Conservation (phyloP, 371 early-diverging fungal species). For the Syncephalastrum contaminatum region DNA sequence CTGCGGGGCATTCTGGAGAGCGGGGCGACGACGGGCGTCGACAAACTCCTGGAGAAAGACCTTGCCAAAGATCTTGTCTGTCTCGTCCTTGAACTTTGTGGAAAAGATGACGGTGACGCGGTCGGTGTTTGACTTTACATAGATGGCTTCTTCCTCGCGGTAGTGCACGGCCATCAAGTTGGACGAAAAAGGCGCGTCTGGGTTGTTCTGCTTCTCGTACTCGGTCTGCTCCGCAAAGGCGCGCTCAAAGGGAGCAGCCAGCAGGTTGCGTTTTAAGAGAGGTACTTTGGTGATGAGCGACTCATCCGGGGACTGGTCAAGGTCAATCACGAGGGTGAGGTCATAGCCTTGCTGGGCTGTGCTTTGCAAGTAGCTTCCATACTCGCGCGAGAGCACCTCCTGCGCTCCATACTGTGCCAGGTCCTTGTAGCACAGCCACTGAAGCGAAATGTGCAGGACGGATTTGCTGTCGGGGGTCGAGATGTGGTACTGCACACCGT, state of each 20-base stretch:
- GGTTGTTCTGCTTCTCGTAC: slow-evolving; percentile 66
- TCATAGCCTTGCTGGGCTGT: slow-evolving; percentile 79
- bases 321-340: slow-evolving; percentile 81
- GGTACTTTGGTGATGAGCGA: slow-evolving; percentile 78
- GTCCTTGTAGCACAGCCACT: slow-evolving; percentile 82
- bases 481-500: slow-evolving; percentile 88
- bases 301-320: slow-evolving; percentile 71
- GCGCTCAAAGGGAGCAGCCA: slow-evolving; percentile 92
- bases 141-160: slow-evolving; percentile 92
- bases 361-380: slow-evolving; percentile 64
- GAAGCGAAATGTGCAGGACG: slow-evolving; percentile 75
- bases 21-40: slow-evolving; percentile 90
- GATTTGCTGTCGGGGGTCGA: slow-evolving; percentile 75
- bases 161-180: slow-evolving; percentile 89
- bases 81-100: slow-evolving; percentile 95
- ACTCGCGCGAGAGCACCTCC: slow-evolving; percentile 77
- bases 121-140: slow-evolving; percentile 85
- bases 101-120: slow-evolving; percentile 97
- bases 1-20: slow-evolving; percentile 93
- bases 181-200: slow-evolving; percentile 44
- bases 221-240: slow-evolving; percentile 86
- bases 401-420: slow-evolving; percentile 79
- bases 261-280: slow-evolving; percentile 86
- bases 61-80: slow-evolving; percentile 92
- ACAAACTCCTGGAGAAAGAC: slow-evolving; percentile 99